Base-by-base conservation (phyloP, 208 protist species). In the Trypanosoma lewisi region DNA sequence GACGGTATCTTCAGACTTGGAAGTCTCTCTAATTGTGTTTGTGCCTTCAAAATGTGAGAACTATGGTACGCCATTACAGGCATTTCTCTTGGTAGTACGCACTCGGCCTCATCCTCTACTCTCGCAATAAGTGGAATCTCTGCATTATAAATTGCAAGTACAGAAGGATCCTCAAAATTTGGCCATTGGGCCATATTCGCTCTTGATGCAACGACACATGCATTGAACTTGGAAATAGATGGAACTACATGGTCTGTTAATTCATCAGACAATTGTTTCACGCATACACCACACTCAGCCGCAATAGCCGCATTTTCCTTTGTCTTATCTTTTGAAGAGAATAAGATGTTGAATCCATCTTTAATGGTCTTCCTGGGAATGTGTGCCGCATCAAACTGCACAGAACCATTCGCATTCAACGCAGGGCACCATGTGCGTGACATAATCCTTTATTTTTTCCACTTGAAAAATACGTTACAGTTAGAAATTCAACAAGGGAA, bases 131-230 rank as follows among this genome's bases (percentile, higher is more conserved):
- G 51, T 34, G 56, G 28, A 39, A 66, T 45, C 9, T 16, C 52
- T 37, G 25, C 67, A 52, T 64, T 0, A 31, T 36, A 25, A 55
- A 72, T 25, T 21, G 21, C 1, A 16, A 48, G 16, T 19, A 65
- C 39, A 36, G 63, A 54, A 33, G 52, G 12, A 30, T 41, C 36
- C 16, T 70, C 54, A 28, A 62, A 31, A 1, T 11, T 51, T 41
- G 75, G 78, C 77, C 80, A 91, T 19, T 71, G 54, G 4, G 34
- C 27, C 23, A 77, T 78, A 57, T 87, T 89, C 8, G 53, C 58
- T 16, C 73, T 79, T 19, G 86, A 93, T 31, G 71, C 67, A 27
- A 93, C 82, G 25, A 87, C 39, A 27, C 70, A 70, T 4, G 78
- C 50, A 34, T 73, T 82, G 47, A 93, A 93, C 17, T 52, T 57